Base-by-base conservation (phyloP, 139 green algal genomes). In the Closterium sp. region DNA sequence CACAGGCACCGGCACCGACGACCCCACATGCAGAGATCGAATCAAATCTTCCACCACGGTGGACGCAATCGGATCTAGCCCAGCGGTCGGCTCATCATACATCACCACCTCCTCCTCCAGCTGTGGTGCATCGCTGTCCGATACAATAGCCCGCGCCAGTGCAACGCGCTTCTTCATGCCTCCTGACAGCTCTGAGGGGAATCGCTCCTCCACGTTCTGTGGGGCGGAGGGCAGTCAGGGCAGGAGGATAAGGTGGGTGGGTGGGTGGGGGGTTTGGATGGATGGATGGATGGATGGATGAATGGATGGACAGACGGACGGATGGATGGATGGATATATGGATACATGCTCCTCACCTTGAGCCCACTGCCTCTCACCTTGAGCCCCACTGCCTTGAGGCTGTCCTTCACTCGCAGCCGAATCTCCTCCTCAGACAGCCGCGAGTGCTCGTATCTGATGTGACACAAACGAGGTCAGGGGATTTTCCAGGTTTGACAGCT, bases 161-260 rank as follows among this genome's bases (percentile, higher is more conserved):
- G 98, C 98, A 9, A 99, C 97, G 27, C 98, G 97, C 94, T 99
- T 99, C 93, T 97, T 98, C 98, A 99, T 99, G 85, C 98, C 98
- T 10, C 98, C 98, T 17, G 96, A 98, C 86, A 99, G 96, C 95
- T 99, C 96, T 5, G 96, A 94, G 17, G 98, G 98, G 86, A 98
- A 98, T 29, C 98, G 93, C 5, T 97, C 32, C 95, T 99, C 97
- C 42, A 99, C 97, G 13, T 97, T 94, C 70, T 91, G 29, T 38
- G 30, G n/a, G n/a, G 7, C 1, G 45, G 88, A 89, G 88, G 10
- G 9, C 27, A 90, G 32, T 88, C 4, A 90, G 87, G 0, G 3
- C 4, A 29, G 1, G 34, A 90, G 87, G 31, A 29, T 24, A 1
- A 89, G 42, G 9, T n/a, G n/a, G n/a, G n/a, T n/a, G n/a, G n/a